Base-by-base conservation (phyloP, 148 eudicot species). In the Nepenthes mirabilis region DNA sequence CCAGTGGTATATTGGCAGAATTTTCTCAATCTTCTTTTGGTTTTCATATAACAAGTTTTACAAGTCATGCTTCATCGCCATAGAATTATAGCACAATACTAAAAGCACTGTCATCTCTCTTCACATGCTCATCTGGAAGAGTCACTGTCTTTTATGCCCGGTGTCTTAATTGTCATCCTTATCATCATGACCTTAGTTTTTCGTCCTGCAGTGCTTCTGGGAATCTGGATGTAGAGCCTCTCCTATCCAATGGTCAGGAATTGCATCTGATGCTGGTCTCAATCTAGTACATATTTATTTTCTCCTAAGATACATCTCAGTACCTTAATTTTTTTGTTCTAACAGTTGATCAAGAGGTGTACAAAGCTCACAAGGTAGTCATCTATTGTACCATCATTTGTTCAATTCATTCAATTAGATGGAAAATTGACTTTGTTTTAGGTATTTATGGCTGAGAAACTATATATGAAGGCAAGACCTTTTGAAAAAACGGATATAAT, bases 311-410 rank as follows among this genome's bases (percentile, higher is more conserved):
- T 12, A 37, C 59, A 62, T 65, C 61, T 57, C 52, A 55, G 11
- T 69, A 32, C 23, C 33, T 52, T 13, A 34, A 58, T 63, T 71
- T 10, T 70, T 48, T 52, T 75, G 40, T 68, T 73, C 59, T 34
- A 68, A 68, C 93, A 86, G 99, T 94, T 72, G 80, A 72, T 57
- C 84, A 65, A 43, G 79, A 68, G 49, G 75, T 43, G 49, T 94
- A 84, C 72, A 87, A 84, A 71, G 80, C 83, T 70, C 78, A 86
- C 73, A 89, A 94, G 97, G 99, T 94, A 68, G 60, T 45, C 58
- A 12, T 11, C 32, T 43, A n/a, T 63, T 23, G 23, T 8, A 52
- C 55, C 53, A 52, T 23, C 23, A 52, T n/a, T 52, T 52, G 55
- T 14, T 12, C 1, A n/a, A 6, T 52, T 55, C 55, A 33, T 55